Evolutionary conservation across 139 green algal species (phyloP).

Genomic region (Zygnema cylindricum): DNA sequence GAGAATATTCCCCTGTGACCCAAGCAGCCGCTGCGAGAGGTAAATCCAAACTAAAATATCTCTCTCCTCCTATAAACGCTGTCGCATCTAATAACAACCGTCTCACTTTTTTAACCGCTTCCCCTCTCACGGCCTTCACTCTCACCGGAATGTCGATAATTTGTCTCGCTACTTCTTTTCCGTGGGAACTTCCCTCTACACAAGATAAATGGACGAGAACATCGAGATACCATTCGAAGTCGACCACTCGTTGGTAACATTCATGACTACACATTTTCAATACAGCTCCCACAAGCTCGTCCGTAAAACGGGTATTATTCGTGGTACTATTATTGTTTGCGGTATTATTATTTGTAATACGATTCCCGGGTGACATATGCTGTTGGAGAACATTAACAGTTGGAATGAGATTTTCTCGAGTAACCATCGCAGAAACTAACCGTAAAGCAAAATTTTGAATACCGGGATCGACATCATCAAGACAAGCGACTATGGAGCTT

Average conservation of each 20-base stretch:
- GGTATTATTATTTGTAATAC: too few species aligned
- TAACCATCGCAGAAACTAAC: slow-evolving; percentile 43
- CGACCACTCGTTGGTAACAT: slow-evolving; percentile 60
- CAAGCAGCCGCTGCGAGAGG: slow-evolving; percentile 61
- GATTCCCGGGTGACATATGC: slow-evolving; percentile 20
- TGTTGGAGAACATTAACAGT: slow-evolving; percentile 32
- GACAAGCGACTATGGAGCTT: slow-evolving; percentile 37
- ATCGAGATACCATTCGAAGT: slow-evolving; percentile 65
- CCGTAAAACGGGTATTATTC: slow-evolving; percentile 1
- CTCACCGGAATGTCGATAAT: slow-evolving; percentile 62
- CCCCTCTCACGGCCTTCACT: slow-evolving; percentile 42
- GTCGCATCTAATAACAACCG: slow-evolving; percentile 26
- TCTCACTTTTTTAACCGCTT: slow-evolving; percentile 37
- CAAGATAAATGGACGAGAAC: slow-evolving; percentile 58
- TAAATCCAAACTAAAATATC: not conserved
- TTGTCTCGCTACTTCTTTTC: slow-evolving; percentile 57
- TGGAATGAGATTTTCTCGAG: slow-evolving; percentile 1
- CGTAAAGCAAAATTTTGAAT: slow-evolving; percentile 33
- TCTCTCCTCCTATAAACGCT: slow-evolving; percentile 8
- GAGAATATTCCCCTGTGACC: slow-evolving; percentile 63
- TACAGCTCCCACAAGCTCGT: slow-evolving; percentile 50
- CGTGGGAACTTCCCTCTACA: slow-evolving; percentile 20
- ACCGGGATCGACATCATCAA: slow-evolving; percentile 38
- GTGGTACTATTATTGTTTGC: not conserved
- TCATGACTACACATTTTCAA: slow-evolving; percentile 59